Percentiles rank a stretch among this genome's conserved stretches.
Evolutionary conservation across 495 filamentous ascomycete species (phyloP).

Genomic region (Aspergillus cavernicola): DNA sequence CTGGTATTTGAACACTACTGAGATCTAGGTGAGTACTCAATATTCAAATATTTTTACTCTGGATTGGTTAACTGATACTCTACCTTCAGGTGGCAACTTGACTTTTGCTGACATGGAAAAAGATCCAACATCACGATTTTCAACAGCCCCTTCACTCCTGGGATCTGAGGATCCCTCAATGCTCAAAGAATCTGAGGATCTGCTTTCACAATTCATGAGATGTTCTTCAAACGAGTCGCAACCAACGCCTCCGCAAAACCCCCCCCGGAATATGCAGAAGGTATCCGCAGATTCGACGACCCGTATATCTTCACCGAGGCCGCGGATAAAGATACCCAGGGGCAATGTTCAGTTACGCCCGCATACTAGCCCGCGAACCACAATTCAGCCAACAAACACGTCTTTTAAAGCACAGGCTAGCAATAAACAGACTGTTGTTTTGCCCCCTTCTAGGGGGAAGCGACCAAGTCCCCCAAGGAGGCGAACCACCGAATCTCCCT

Average conservation of each 20-base stretch:
- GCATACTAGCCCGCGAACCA: not conserved
- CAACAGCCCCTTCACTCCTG: not conserved
- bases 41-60: not conserved
- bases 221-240: slow-evolving; percentile 10
- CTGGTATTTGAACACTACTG: not conserved
- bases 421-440: not conserved
- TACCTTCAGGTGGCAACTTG: not conserved
- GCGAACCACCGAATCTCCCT: not conserved
- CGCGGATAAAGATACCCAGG: slow-evolving; percentile 3
- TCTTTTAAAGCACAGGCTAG: not conserved
- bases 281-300: not conserved
- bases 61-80: not conserved
- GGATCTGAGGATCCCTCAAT: slow-evolving; percentile 15
- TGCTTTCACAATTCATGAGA: slow-evolving; percentile 23
- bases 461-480: not conserved
- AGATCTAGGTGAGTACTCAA: not conserved
- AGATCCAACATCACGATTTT: not conserved
- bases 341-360: not conserved
- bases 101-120: slow-evolving; percentile 2
- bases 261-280: not conserved
- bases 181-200: slow-evolving; percentile 16
- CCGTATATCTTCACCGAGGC: not conserved
- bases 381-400: too few species aligned
- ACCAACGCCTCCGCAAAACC: not conserved
- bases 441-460: not conserved